Percentiles rank a stretch among this genome's conserved stretches.
phyloP scores from a whole-genome alignment of 2,329 filamentous ascomycete species.

The Ophiocordyceps camponoti-saundersi region DNA sequence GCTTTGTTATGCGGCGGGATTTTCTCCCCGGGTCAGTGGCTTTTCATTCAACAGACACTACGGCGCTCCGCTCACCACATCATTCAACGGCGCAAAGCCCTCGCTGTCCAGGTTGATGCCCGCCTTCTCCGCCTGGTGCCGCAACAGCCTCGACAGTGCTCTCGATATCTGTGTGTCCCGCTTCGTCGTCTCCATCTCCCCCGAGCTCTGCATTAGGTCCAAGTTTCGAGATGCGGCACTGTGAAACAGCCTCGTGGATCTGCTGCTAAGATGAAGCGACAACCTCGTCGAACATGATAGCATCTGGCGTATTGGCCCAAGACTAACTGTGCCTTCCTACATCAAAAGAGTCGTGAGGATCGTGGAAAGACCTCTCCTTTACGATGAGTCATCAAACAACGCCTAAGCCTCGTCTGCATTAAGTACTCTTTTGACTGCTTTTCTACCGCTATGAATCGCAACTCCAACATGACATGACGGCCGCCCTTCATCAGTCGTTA shows the following conservation, averaged over 20 bases:
- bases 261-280: neutral
- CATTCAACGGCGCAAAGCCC: conserved; percentile 40
- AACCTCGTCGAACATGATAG: neutral
- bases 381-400: neutral
- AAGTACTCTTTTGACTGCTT: neutral
- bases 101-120: conserved; percentile 40
- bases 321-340: neutral
- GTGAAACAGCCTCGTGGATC: neutral
- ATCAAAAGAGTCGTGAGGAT: neutral
- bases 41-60: no score
- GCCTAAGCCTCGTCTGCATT: neutral
- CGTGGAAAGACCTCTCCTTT: neutral
- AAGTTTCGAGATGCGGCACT: neutral
- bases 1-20: conserved; percentile 13
- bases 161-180: conserved; percentile 34
- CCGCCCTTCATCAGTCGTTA: conserved; percentile 2
- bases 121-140: conserved; percentile 39
- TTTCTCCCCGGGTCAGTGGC: neutral
- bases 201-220: neutral
- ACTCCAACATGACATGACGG: neutral
- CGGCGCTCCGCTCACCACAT: conserved; percentile 29
- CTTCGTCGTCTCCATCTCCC: conserved; percentile 4
- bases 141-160: conserved; percentile 34
- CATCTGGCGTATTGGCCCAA: neutral
- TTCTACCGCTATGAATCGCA: neutral